Evolutionary conservation across 306 rosid species (phyloP).

Genomic region (Quercus engelmannii): DNA sequence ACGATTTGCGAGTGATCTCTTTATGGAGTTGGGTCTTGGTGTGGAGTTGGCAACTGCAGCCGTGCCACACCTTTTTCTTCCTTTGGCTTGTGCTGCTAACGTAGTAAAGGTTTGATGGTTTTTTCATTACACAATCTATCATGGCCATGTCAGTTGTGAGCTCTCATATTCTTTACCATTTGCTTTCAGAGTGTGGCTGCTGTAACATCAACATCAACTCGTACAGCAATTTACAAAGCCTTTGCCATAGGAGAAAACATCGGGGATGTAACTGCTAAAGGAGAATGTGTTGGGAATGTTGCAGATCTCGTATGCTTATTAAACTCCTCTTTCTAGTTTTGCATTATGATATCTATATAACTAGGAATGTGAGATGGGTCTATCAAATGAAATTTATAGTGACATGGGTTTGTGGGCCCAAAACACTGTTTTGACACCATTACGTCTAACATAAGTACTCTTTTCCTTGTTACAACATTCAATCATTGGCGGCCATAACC

Average conservation of each 20-base stretch:
- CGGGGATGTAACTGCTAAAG: slow-evolving; percentile 98
- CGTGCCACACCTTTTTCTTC: slow-evolving; percentile 91
- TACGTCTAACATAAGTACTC: slow-evolving; percentile 1
- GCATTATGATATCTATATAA: background rate
- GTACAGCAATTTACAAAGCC: slow-evolving; percentile 97
- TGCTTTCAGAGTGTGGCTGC: slow-evolving; percentile 81
- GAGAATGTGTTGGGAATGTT: slow-evolving; percentile 96
- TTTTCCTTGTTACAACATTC: background rate
- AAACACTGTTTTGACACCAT: slow-evolving; percentile 6
- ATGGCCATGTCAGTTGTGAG: slow-evolving; percentile 4
- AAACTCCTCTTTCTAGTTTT: slow-evolving; percentile 17
- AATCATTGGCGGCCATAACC: background rate
- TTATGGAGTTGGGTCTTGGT: slow-evolving; percentile 98
- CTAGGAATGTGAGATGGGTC: background rate
- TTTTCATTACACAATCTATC: background rate
- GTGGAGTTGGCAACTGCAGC: slow-evolving; percentile 90
- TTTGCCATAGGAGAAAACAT: slow-evolving; percentile 98
- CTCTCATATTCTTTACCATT: slow-evolving; percentile 28
- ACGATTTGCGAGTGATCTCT: slow-evolving; percentile 91
- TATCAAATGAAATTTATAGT: background rate
- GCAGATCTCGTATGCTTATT: slow-evolving; percentile 81
- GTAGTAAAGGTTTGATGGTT: slow-evolving; percentile 63
- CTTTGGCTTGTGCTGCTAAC: slow-evolving; percentile 98
- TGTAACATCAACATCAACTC: slow-evolving; percentile 96
- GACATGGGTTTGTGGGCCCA: slow-evolving; percentile 13